These are phyloP conservation scores for Paracoccidioides lutzii DNA, from an alignment of 2,329 filamentous ascomycete genomes.

Conservation along the genomic window DNA sequence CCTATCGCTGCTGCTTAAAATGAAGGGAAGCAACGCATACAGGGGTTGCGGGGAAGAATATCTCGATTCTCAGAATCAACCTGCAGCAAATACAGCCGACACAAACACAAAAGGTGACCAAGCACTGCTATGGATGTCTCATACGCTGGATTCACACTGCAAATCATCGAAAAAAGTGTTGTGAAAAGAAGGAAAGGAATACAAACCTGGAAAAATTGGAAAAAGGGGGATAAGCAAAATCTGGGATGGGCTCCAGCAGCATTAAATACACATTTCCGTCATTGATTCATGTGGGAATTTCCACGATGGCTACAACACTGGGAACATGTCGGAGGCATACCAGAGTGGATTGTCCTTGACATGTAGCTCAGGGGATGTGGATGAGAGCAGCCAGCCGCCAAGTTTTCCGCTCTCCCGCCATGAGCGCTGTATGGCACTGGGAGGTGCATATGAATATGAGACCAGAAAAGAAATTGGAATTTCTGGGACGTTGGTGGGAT, in stretches of 20 bases:
- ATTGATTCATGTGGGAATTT: background rate
- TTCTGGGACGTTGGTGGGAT: too few relatives aligned
- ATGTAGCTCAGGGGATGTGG: too few relatives aligned
- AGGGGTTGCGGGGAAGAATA: background rate
- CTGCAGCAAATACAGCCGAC: background rate
- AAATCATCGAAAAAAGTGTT: background rate
- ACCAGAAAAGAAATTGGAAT: too few relatives aligned
- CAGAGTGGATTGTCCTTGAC: background rate
- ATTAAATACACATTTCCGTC: background rate
- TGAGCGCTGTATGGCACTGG: too few relatives aligned
- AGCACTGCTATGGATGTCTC: background rate
- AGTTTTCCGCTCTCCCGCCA: too few relatives aligned
- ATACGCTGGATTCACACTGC: background rate
- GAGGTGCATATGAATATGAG: too few relatives aligned
- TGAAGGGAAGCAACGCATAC: background rate
- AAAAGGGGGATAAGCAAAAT: background rate
- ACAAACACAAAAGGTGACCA: background rate
- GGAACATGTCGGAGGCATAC: background rate
- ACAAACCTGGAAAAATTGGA: background rate
- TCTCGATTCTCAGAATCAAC: conserved; percentile 1
- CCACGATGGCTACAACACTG: background rate
- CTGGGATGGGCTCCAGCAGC: background rate
- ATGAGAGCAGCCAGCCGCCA: too few relatives aligned
- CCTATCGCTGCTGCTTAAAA: background rate
- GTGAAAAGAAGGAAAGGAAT: background rate